These are phyloP conservation scores for Colletotrichum incanum DNA, from an alignment of 2,329 filamentous ascomycete genomes.

Conservation along the genomic window DNA sequence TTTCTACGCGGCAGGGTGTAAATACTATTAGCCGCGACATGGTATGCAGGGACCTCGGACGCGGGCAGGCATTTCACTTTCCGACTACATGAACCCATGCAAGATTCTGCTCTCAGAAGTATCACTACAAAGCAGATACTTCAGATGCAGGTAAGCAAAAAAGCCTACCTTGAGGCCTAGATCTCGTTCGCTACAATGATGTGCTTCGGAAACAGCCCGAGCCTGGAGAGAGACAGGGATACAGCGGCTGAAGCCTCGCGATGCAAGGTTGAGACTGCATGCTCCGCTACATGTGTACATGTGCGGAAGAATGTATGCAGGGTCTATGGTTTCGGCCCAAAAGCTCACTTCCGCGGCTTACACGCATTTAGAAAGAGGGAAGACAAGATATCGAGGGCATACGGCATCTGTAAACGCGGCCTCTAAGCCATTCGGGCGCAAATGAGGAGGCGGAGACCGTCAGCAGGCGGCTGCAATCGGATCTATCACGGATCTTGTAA, in stretches of 20 bases:
- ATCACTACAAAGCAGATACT: not conserved
- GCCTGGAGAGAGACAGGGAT: not conserved
- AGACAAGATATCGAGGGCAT: not conserved
- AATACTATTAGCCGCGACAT: slow-evolving; percentile 1
- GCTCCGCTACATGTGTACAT: not conserved
- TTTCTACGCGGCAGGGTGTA: not conserved
- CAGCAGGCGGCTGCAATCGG: not conserved
- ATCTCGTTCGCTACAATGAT: not conserved
- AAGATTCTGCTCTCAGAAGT: not conserved
- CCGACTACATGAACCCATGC: not conserved
- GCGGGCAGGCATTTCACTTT: slow-evolving; percentile 4
- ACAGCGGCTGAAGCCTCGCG: not conserved
- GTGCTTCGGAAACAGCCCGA: not conserved
- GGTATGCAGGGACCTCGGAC: not conserved
- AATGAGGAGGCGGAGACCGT: not conserved
- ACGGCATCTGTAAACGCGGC: not conserved
- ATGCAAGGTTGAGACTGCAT: not conserved
- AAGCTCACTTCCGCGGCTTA: slow-evolving; percentile 5
- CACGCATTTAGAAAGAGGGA: not conserved
- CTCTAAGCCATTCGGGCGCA: not conserved
- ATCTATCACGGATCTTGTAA: not conserved
- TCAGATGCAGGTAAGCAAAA: not conserved
- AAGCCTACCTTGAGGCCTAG: not conserved
- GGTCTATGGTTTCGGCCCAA: not conserved
- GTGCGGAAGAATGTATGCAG: not conserved